Percentiles rank a stretch among this genome's conserved stretches.
phyloP scores from a whole-genome alignment of 139 green algal genomes.

The Tetradesmus obliquus region DNA sequence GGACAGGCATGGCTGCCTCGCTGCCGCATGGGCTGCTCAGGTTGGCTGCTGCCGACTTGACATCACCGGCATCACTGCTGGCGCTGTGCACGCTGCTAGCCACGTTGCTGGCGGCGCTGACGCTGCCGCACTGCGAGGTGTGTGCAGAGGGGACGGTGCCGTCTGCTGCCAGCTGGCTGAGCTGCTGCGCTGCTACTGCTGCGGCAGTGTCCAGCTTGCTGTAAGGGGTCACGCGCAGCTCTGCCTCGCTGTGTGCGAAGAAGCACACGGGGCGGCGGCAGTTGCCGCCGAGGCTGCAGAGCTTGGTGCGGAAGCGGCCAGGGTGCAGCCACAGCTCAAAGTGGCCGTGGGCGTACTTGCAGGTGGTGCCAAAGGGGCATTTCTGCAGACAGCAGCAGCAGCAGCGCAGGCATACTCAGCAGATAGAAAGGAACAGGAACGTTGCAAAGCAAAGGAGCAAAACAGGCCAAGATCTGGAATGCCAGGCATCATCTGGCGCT shows the following conservation, averaged over 20 bases:
- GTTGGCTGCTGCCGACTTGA: not conserved
- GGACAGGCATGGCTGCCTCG: not conserved
- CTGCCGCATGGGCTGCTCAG: constrained; percentile 14
- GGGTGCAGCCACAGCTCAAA: constrained; percentile 97
- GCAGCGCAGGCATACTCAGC: not conserved
- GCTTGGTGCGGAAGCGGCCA: constrained; percentile 78
- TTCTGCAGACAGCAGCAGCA: constrained; percentile 12
- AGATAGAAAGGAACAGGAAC: not conserved
- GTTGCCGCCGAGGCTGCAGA: constrained; percentile 81
- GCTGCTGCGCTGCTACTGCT: constrained; percentile 27
- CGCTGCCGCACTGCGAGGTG: not conserved
- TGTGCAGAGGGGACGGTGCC: not conserved
- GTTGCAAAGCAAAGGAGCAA: not conserved
- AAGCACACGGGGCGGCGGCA: constrained; percentile 44
- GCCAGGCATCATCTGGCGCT: not conserved
- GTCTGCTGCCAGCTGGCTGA: not conserved
- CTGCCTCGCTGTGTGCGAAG: constrained; percentile 39
- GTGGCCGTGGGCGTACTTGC: constrained; percentile 89
- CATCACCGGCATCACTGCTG: not conserved
- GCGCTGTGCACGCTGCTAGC: constrained; percentile 6
- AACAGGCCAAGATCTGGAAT: not conserved
- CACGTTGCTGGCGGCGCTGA: not conserved
- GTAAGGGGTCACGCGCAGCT: constrained; percentile 39
- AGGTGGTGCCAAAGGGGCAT: constrained; percentile 76
- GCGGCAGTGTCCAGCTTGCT: constrained; percentile 26